Evolutionary conservation across 176 grass and related monocot species (phyloP).

Genomic region (Miscanthus lutarioriparius): DNA sequence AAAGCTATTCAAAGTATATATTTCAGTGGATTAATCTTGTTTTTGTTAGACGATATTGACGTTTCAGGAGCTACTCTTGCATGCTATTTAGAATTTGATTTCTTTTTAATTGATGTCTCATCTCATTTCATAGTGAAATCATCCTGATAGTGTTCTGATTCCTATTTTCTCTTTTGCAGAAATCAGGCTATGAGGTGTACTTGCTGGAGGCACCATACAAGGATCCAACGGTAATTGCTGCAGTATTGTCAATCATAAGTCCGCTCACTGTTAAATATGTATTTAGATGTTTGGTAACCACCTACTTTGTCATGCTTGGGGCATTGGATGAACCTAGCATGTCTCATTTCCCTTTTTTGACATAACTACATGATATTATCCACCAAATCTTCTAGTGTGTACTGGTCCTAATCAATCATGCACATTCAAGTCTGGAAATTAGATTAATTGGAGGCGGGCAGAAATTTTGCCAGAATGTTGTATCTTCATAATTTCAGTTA

Average conservation of each 20-base stretch:
- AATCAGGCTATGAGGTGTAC: constrained; percentile 92
- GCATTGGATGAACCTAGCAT: constrained; percentile 7
- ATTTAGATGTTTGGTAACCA: background rate
- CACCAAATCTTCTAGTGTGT: constrained; percentile 10
- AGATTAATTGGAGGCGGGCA: background rate
- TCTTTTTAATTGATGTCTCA: background rate
- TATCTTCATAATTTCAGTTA: background rate
- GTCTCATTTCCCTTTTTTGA: background rate
- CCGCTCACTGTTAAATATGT: constrained; percentile 5
- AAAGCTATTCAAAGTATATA: background rate
- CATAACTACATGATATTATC: constrained; percentile 11
- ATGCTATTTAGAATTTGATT: constrained; percentile 34
- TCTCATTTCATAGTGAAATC: constrained; percentile 12
- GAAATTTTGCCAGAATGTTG: background rate
- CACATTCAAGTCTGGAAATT: constrained; percentile 7
- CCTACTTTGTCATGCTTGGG: constrained; percentile 18
- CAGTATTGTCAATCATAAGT: constrained; percentile 9
- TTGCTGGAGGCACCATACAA: constrained; percentile 97
- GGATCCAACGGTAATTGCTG: constrained; percentile 72
- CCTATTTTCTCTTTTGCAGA: constrained; percentile 54
- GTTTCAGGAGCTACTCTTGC: constrained; percentile 20
- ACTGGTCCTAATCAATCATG: background rate
- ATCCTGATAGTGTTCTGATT: constrained; percentile 25
- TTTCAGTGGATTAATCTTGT: constrained; percentile 16
- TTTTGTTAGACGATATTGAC: constrained; percentile 8